These are phyloP conservation scores for Coccomyxa sp. DNA, from an alignment of 139 green algal genomes.

Conservation along the genomic window DNA sequence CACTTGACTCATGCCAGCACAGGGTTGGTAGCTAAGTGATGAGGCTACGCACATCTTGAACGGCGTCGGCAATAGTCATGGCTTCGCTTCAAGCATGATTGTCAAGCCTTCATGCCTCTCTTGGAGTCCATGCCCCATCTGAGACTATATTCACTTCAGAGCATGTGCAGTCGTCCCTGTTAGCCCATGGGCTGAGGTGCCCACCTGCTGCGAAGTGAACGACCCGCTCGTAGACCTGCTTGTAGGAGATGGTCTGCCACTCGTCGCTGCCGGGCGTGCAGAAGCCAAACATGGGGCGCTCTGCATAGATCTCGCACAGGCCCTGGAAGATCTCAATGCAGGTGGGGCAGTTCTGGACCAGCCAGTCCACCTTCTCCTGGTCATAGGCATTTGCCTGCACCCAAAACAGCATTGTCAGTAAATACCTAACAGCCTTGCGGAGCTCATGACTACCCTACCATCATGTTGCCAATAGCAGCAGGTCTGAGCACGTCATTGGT, in stretches of 20 bases:
- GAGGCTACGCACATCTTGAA: background rate
- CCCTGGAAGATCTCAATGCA: background rate
- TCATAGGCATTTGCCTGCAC: no score
- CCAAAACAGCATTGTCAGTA: no score
- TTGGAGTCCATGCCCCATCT: background rate
- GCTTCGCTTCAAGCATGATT: background rate
- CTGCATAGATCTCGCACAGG: background rate
- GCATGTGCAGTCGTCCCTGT: background rate
- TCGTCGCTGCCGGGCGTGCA: background rate
- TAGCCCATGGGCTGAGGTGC: background rate
- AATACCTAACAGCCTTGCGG: no score
- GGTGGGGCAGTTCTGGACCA: no score
- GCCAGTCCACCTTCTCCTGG: no score
- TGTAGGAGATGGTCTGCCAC: background rate
- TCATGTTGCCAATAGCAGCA: no score
- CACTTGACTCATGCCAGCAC: background rate
- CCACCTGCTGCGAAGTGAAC: background rate
- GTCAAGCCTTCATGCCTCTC: no score
- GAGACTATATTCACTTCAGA: background rate
- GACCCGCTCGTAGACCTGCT: background rate
- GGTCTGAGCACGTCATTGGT: no score
- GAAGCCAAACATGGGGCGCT: background rate
- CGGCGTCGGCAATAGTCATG: no score
- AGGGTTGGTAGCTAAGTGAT: background rate
- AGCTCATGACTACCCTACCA: no score